Conservation (phyloP, 805 yeast species). For the Ogataea henricii region DNA sequence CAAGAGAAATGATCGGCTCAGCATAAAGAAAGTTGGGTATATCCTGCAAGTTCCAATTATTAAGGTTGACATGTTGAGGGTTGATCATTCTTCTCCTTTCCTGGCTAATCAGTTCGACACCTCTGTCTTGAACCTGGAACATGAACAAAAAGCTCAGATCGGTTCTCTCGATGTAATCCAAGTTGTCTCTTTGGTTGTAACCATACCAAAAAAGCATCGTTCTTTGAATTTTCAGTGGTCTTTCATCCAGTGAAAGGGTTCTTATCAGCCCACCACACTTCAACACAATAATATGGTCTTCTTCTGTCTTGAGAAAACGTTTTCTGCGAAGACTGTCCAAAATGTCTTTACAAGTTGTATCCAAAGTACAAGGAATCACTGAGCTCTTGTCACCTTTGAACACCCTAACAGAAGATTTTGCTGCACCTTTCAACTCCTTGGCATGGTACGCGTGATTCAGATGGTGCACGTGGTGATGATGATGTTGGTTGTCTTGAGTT, state of each 20-base stretch:
- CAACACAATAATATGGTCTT: slow-evolving; percentile 74
- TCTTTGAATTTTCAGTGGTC: slow-evolving; percentile 76
- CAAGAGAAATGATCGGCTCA: slow-evolving; percentile 75
- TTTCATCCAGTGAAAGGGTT: slow-evolving; percentile 68
- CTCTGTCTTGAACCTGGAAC: slow-evolving; percentile 75
- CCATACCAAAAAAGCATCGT: slow-evolving; percentile 76
- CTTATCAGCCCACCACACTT: slow-evolving; percentile 77
- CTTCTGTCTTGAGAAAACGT: slow-evolving; percentile 67
- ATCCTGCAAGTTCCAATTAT: slow-evolving; percentile 73
- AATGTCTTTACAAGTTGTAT: slow-evolving; percentile 75
- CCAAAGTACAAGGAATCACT: slow-evolving; percentile 76
- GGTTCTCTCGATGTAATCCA: slow-evolving; percentile 78
- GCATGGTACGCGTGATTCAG: slow-evolving; percentile 17
- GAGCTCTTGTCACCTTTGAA: slow-evolving; percentile 81
- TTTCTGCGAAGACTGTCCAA: slow-evolving; percentile 72
- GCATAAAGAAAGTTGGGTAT: slow-evolving; percentile 86
- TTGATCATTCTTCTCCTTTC: slow-evolving; percentile 48
- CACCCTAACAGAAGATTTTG: slow-evolving; percentile 55
- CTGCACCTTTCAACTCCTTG: slow-evolving; percentile 33
- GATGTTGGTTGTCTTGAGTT: slow-evolving; percentile 13
- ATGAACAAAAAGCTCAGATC: slow-evolving; percentile 82
- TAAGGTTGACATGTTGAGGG: slow-evolving; percentile 71
- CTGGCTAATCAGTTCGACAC: slow-evolving; percentile 41
- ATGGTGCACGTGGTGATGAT: slow-evolving; percentile 21
- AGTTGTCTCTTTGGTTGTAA: slow-evolving; percentile 71